Base-by-base conservation (phyloP, 768 basidiomycete genomes). In the Leccinum incarnatum region DNA sequence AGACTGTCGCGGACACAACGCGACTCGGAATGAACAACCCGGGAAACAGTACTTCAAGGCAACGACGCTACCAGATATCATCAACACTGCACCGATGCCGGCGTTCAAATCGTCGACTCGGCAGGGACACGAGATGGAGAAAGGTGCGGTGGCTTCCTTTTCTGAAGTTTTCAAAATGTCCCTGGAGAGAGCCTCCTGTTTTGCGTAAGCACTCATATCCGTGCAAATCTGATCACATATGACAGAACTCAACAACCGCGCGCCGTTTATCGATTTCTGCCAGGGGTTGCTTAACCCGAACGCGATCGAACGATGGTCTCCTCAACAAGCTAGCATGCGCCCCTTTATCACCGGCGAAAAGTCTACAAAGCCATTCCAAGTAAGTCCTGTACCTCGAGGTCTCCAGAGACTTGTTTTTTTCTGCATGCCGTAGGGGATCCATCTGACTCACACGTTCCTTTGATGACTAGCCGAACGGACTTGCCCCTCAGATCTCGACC, bases 11-110 rank as follows among this genome's bases (percentile, higher is more conserved):
- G 19, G 19, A 73, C 95, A 95, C 75, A 91, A 91, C 61, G 89
- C 92, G 14, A 89, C 19, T 19, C 19, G 19, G 19, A 19, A 95
- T 62, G 97, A 99, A 71, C 97, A 98, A 70, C 95, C 95, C 0
- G 95, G 95, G 65, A 99, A 99, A 75, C 95, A 98, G 74, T 99
- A 98, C 73, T 98, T 99, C 83, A 92, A 94, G 72, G 93, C 95
- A 17, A 92, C 84, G 27, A 88, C 92, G 21, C 76, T 99, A 45
- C 94, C 93, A 2, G 97, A 99, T 61, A 96, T 99, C 66, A 91
- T 99, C 74, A 94, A 94, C 71, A 89, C 89, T 46, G 94, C 97
- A 47, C 93, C 95, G n/a, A 88, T 96, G 81, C 88, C 92, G 10
- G 81, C 83, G 17, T 87, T 86, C 68, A 96, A 95, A 71, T 85